Base-by-base conservation (phyloP, 1,284 basidiomycete genomes). In the Microbotryum violaceum region DNA sequence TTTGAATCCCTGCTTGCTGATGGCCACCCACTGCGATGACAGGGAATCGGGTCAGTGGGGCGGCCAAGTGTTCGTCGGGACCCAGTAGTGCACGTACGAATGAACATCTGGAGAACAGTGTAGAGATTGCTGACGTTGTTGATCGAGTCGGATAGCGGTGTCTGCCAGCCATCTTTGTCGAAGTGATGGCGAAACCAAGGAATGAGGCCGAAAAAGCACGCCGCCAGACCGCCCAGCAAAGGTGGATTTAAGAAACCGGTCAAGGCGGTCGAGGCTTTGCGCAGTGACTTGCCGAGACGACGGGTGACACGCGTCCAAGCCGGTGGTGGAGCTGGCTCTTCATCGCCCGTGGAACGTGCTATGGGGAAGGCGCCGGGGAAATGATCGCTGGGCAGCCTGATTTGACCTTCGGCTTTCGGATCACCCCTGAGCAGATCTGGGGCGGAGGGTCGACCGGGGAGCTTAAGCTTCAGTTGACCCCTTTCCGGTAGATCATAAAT, bases 91-190 rank as follows among this genome's bases (percentile, higher is more conserved):
- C 5, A 53, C 51, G 25, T n/a, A 53, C 51, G 52, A 25, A 62
- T 73, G 23, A 73, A 73, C 70, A 73, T 74, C 61, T 75, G 75
- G 9, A 76, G 62, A 1, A 68, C 72, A 2, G 75, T 72, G 58
- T 75, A 76, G 7, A 76, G 68, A 27, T 66, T 58, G 21, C 75
- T 75, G 2, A 76, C 57, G 29, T 72, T 74, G 23, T 66, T 63
- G 49, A 75, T 62, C 16, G 57, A 46, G 68, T 58, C 58, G 70
- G 31, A 48, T 55, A 66, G 37, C 62, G 72, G 70, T 10, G 59
- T 62, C 10, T 73, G 58, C 45, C 57, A 63, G 14, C 65, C 70
- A 14, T 64, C 61, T 25, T 70, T 60, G n/a, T 68, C 57, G 57
- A 74, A 46, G 60, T 66, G 61, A n/a, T 63, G 56, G 20, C 69